Percentiles rank a stretch among this genome's conserved stretches.
These are phyloP conservation scores for Phalaenopsis hybrid DNA, from an alignment of 116 monocot genomes.

Conservation along the genomic window DNA sequence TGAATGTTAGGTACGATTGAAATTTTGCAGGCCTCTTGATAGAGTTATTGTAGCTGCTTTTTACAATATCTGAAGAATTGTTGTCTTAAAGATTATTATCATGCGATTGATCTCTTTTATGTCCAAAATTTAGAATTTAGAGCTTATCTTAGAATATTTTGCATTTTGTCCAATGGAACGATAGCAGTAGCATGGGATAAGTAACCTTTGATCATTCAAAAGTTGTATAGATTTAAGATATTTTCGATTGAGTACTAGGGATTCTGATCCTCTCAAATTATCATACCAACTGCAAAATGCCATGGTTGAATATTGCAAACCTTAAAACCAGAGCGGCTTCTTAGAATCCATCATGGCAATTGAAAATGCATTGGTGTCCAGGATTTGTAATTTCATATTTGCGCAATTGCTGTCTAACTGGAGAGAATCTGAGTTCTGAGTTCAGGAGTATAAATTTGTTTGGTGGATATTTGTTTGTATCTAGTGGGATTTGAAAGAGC, in stretches of 20 bases:
- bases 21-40: neutral
- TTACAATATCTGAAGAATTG: neutral
- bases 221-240: neutral
- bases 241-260: neutral
- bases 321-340: neutral
- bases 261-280: neutral
- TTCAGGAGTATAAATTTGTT: neutral
- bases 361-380: neutral
- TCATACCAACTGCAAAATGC: neutral
- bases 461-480: neutral
- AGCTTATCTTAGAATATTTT: neutral
- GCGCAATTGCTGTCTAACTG: no score
- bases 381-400: neutral
- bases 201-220: neutral
- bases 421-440: no score
- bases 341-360: neutral
- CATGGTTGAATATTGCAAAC: neutral
- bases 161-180: neutral
- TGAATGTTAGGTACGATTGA: neutral
- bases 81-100: neutral
- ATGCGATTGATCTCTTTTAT: neutral
- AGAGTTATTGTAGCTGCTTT: neutral
- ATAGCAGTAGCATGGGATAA: neutral
- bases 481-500: neutral
- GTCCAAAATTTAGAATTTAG: neutral